A percentile compares a stretch with the other conserved stretches of the same genome.
Evolutionary conservation across 1,284 basidiomycete species (phyloP).

Genomic region (Pseudozyma flocculosa): DNA sequence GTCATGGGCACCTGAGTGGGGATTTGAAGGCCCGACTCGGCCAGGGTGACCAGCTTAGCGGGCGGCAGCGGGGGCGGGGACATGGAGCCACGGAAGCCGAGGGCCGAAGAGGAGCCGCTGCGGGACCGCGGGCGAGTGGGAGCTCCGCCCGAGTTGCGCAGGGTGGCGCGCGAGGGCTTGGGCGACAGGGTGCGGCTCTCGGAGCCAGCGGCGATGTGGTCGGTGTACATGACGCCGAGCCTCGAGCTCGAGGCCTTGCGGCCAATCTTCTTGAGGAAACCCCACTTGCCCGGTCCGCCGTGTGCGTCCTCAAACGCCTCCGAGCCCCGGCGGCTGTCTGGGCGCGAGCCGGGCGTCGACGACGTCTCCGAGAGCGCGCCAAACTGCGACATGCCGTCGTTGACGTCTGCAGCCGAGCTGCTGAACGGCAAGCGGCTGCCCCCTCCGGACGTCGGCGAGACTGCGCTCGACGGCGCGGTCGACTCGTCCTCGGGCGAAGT

Average conservation of each 20-base stretch:
- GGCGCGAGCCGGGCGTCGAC: neutral
- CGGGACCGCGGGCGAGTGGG: constrained; percentile 7
- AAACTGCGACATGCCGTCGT: neutral
- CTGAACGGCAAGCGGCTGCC: neutral
- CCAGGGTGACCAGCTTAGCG: too few relatives aligned
- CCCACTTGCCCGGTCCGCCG: constrained; percentile 18
- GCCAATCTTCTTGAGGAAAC: constrained; percentile 38
- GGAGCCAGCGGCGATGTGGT: constrained; percentile 8
- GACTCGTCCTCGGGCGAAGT: neutral
- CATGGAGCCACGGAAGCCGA: too few relatives aligned
- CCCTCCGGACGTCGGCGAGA: neutral
- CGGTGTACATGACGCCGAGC: constrained; percentile 10
- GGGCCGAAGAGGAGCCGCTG: constrained; percentile 1
- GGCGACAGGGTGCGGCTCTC: constrained; percentile 21
- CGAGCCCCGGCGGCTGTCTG: neutral
- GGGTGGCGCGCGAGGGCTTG: constrained; percentile 11
- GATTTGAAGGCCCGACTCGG: too few relatives aligned
- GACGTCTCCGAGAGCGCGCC: neutral
- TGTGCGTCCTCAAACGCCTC: neutral
- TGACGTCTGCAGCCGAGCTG: too few relatives aligned
- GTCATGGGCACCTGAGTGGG: constrained; percentile 9
- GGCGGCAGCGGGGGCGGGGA: too few relatives aligned
- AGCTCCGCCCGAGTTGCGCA: constrained; percentile 13
- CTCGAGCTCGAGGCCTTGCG: constrained; percentile 29
- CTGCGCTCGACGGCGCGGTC: neutral